Evolutionary conservation across 2,329 filamentous ascomycete species (phyloP).

Genomic region (Bipolaris sorokiniana): DNA sequence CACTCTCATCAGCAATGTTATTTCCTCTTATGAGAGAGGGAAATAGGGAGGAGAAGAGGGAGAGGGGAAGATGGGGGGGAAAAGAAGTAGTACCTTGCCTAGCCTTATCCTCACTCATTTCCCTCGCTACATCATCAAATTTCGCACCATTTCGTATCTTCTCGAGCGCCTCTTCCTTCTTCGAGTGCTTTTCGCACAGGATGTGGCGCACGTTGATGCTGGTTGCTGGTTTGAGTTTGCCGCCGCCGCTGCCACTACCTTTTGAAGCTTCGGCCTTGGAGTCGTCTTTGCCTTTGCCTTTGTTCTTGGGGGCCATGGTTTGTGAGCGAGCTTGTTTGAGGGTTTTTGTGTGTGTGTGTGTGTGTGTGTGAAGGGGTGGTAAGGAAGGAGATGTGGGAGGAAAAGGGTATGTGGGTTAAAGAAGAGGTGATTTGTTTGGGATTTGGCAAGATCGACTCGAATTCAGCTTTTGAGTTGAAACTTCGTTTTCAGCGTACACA

Average conservation of each 20-base stretch:
- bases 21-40: too few species aligned
- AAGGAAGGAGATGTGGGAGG: not conserved
- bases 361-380: not conserved
- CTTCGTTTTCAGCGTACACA: not conserved
- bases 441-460: not conserved
- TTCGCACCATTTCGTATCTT: slow-evolving; percentile 71
- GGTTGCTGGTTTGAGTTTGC: slow-evolving; percentile 66
- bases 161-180: slow-evolving; percentile 75
- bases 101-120: slow-evolving; percentile 79
- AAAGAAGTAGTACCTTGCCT: slow-evolving; percentile 53
- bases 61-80: too few species aligned
- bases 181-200: slow-evolving; percentile 76
- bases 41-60: not conserved
- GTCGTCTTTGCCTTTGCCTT: slow-evolving; percentile 24
- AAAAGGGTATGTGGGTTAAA: not conserved
- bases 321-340: too few species aligned
- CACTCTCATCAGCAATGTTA: not conserved
- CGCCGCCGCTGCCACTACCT: slow-evolving; percentile 29
- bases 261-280: slow-evolving; percentile 3
- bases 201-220: slow-evolving; percentile 76
- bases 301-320: slow-evolving; percentile 38
- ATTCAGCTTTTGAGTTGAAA: not conserved
- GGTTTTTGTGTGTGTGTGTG: too few species aligned
- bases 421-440: too few species aligned
- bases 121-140: slow-evolving; percentile 76